Percentiles rank a stretch among this genome's conserved stretches.
Evolutionary conservation across 1,284 basidiomycete genomes (phyloP).

Genomic region (Testicularia cyperi): DNA sequence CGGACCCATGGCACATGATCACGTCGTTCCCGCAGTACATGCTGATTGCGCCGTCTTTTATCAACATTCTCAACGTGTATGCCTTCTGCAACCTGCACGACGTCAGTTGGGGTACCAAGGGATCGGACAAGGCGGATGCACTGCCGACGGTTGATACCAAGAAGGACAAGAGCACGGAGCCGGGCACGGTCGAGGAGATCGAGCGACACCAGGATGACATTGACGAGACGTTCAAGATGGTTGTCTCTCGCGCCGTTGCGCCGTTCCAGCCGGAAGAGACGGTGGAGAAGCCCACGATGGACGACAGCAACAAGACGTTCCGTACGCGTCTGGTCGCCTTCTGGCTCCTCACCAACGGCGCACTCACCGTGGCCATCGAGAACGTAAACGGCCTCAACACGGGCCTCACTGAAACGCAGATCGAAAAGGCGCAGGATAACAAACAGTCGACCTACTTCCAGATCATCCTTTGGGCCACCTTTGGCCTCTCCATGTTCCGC

Average conservation of each 20-base stretch:
- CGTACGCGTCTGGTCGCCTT: constrained; percentile 59
- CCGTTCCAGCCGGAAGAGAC: constrained; percentile 73
- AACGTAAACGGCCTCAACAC: constrained; percentile 75
- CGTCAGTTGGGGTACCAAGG: constrained; percentile 89
- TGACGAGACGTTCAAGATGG: constrained; percentile 89
- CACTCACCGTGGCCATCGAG: constrained; percentile 77
- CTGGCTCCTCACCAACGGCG: constrained; percentile 60
- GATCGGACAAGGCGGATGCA: constrained; percentile 90
- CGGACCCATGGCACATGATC: constrained; percentile 98
- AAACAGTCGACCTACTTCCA: constrained; percentile 61
- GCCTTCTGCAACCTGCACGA: constrained; percentile 73
- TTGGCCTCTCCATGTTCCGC: constrained; percentile 75
- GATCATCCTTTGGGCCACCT: constrained; percentile 85
- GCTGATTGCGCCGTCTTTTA: constrained; percentile 84
- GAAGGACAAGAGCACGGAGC: constrained; percentile 68
- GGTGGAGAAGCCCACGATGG: constrained; percentile 76
- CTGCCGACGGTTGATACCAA: constrained; percentile 82
- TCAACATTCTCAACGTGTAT: constrained; percentile 91
- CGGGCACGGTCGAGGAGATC: constrained; percentile 69
- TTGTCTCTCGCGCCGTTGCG: constrained; percentile 85
- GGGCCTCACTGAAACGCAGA: constrained; percentile 60
- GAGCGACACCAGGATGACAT: constrained; percentile 73
- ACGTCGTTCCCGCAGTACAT: constrained; percentile 90
- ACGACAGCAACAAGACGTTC: constrained; percentile 61
- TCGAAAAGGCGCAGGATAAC: constrained; percentile 61